Percentiles rank a stretch among this genome's conserved stretches.
Evolutionary conservation across 2,329 filamentous ascomycete species (phyloP).

Genomic region (Fusarium sp.): DNA sequence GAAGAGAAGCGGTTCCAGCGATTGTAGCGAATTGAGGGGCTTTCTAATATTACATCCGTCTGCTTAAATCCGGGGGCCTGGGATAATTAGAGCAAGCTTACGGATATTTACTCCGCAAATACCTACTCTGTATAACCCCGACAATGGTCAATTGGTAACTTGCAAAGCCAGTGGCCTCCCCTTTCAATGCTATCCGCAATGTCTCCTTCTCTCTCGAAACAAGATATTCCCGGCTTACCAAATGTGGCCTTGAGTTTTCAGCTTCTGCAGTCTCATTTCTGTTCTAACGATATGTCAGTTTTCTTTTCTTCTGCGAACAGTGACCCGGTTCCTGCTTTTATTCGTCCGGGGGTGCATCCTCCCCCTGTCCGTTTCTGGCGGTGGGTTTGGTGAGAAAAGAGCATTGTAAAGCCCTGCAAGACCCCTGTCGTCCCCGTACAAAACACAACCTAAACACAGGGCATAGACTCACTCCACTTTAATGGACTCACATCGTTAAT

Average conservation of each 20-base stretch:
- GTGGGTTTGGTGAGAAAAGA: neutral
- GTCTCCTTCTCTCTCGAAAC: no score
- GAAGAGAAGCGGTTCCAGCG: neutral
- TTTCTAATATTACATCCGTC: neutral
- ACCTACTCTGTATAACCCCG: no score
- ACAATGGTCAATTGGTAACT: no score
- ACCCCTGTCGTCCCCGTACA: neutral
- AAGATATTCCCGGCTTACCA: neutral
- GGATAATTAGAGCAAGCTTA: no score
- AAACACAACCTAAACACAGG: no score
- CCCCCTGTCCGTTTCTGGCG: neutral
- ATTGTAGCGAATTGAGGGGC: neutral
- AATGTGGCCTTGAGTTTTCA: neutral
- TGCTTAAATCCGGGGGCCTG: neutral
- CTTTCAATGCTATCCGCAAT: no score
- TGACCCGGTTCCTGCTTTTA: neutral
- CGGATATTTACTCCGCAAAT: no score
- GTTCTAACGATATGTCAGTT: slow-evolving; percentile 9
- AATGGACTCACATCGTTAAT: neutral
- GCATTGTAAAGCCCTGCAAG: neutral
- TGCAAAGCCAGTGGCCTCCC: no score
- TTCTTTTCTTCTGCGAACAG: neutral
- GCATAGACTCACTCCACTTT: no score
- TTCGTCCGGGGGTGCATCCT: neutral
- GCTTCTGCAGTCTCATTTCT: neutral